phyloP scores from a whole-genome alignment of 768 basidiomycete genomes.

The Coprinopsis sp. region DNA sequence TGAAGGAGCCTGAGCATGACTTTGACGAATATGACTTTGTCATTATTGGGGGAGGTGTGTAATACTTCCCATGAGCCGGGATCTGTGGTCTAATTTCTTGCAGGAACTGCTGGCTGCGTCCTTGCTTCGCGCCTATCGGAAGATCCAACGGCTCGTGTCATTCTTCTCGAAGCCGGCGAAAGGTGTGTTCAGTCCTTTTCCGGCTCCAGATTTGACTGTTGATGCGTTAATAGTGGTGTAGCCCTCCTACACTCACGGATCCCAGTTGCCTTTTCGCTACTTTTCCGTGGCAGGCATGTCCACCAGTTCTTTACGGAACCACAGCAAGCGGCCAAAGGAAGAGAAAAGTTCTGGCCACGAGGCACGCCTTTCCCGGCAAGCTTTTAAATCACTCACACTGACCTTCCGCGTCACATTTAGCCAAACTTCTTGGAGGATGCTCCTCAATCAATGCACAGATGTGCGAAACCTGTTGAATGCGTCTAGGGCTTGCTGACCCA shows the following conservation, averaged over 20 bases:
- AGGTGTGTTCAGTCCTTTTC: slow-evolving; percentile 36
- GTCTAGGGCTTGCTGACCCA: not conserved
- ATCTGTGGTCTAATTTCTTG: slow-evolving; percentile 8
- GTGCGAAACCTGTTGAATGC: too few relatives aligned
- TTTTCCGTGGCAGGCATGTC: slow-evolving; percentile 46
- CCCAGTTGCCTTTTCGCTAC: slow-evolving; percentile 36
- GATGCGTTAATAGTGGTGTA: slow-evolving; percentile 33
- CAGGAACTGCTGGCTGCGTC: slow-evolving; percentile 60
- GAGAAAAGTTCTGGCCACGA: slow-evolving; percentile 58
- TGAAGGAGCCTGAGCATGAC: slow-evolving; percentile 3
- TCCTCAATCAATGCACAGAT: slow-evolving; percentile 63
- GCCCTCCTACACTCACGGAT: slow-evolving; percentile 36
- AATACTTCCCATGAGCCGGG: not conserved
- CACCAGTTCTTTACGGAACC: slow-evolving; percentile 55
- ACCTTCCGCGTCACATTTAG: slow-evolving; percentile 25
- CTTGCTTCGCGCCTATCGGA: slow-evolving; percentile 57
- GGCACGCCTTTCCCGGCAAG: slow-evolving; percentile 32
- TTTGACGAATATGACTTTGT: slow-evolving; percentile 43
- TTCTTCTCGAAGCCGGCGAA: slow-evolving; percentile 55
- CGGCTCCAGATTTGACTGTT: not conserved
- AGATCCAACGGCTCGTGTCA: slow-evolving; percentile 46
- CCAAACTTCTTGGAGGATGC: slow-evolving; percentile 69
- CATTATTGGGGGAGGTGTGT: slow-evolving; percentile 50
- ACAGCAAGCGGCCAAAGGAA: slow-evolving; percentile 44
- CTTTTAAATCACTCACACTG: not conserved